A percentile compares a stretch with the other conserved stretches of the same genome.
phyloP scores from a whole-genome alignment of 129 eudicot genomes.

The Deinandra increscens region DNA sequence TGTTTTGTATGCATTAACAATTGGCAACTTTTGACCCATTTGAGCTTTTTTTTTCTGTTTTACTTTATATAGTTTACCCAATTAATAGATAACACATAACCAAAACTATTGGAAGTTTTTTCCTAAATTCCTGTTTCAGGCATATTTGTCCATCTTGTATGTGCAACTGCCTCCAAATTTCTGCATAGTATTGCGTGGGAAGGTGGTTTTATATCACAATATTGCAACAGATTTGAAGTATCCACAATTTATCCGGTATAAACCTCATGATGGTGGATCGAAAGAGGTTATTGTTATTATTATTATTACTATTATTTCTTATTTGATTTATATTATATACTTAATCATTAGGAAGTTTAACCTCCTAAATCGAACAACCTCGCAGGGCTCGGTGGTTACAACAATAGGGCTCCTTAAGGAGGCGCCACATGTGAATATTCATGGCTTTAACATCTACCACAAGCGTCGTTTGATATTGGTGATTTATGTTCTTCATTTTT shows the following conservation, averaged over 20 bases:
- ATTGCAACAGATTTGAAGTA: slow-evolving; percentile 47
- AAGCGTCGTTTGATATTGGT: slow-evolving; percentile 56
- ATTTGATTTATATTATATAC: neutral
- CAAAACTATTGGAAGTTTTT: neutral
- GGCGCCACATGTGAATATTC: slow-evolving; percentile 49
- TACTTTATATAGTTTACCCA: neutral
- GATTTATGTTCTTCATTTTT: slow-evolving; percentile 11
- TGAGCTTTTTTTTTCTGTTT: neutral
- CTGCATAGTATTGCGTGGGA: slow-evolving; percentile 42
- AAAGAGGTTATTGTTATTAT: slow-evolving; percentile 16
- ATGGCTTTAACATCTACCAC: slow-evolving; percentile 59
- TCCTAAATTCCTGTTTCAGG: slow-evolving; percentile 36
- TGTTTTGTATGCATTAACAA: neutral
- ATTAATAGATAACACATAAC: neutral
- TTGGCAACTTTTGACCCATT: neutral
- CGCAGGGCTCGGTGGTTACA: slow-evolving; percentile 42
- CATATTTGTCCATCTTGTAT: slow-evolving; percentile 55
- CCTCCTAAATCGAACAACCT: neutral
- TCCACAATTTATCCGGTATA: slow-evolving; percentile 47
- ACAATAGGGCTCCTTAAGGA: slow-evolving; percentile 59
- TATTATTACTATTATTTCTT: slow-evolving; percentile 3
- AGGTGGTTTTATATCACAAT: slow-evolving; percentile 43
- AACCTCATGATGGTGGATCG: slow-evolving; percentile 38
- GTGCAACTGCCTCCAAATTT: slow-evolving; percentile 40
- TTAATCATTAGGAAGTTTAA: neutral